Evolutionary conservation across 257 asterid species (phyloP).

Genomic region (Fraxinus quadrangulata): DNA sequence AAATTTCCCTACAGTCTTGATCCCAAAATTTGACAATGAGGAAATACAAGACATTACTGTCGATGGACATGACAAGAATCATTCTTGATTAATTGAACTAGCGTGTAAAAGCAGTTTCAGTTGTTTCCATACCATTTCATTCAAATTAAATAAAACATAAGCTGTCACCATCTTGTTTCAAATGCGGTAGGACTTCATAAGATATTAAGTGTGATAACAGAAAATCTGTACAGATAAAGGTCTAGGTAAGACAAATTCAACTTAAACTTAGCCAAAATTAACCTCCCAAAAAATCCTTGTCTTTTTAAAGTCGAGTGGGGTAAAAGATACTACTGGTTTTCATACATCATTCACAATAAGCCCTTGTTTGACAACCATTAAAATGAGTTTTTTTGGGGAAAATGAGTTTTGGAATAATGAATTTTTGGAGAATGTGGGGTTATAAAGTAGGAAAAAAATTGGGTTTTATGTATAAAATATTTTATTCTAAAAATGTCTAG

Average conservation of each 20-base stretch:
- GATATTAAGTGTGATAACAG: not conserved
- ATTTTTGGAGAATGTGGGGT: too few species aligned
- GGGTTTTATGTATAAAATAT: too few species aligned
- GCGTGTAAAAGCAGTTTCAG: not conserved
- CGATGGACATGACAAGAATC: constrained; percentile 8
- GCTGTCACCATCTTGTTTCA: constrained; percentile 2
- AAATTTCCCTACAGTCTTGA: constrained; percentile 7
- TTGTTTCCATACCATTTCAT: constrained; percentile 7
- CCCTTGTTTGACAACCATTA: too few species aligned
- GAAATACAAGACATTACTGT: constrained; percentile 1
- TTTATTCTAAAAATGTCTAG: too few species aligned
- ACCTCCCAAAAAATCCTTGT: not conserved
- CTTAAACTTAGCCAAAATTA: not conserved
- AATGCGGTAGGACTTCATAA: constrained; percentile 11
- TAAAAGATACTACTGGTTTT: not conserved
- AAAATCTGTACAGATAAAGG: not conserved
- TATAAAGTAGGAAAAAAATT: too few species aligned
- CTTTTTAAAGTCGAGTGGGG: constrained; percentile 3
- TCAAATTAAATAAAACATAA: not conserved
- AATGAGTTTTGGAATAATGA: too few species aligned
- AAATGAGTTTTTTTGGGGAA: too few species aligned
- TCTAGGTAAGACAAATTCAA: not conserved
- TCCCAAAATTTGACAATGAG: constrained; percentile 9
- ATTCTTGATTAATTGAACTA: not conserved
- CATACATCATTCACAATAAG: not conserved